A percentile compares a stretch with the other conserved stretches of the same genome.
phyloP scores from a whole-genome alignment of 371 early-diverging fungal species.

The Rhizopus sp. region DNA sequence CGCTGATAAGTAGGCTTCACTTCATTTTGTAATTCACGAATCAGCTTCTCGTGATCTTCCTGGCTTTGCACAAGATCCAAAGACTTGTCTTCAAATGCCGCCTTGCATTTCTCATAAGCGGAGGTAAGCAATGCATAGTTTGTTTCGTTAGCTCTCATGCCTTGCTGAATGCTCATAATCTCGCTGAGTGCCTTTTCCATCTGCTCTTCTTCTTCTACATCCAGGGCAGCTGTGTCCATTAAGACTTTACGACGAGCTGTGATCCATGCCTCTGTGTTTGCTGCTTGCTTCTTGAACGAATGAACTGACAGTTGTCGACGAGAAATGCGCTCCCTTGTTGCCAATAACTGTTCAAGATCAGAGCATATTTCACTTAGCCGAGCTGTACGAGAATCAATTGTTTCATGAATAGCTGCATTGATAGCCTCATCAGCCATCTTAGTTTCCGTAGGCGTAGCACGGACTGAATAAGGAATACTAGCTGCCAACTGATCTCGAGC shows the following conservation, averaged over 20 bases:
- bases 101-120: conserved; percentile 29
- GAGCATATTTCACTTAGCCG: conserved; percentile 33
- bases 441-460: conserved; percentile 20
- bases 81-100: conserved; percentile 22
- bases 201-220: conserved; percentile 1
- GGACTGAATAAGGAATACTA: conserved; percentile 38
- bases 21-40: conserved; percentile 7
- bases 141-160: conserved; percentile 30
- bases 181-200: conserved; percentile 24
- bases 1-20: conserved; percentile 23
- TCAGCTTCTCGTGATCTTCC: conserved; percentile 7
- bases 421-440: conserved; percentile 39
- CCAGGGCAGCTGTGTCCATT: conserved; percentile 1
- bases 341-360: conserved; percentile 32
- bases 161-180: conserved; percentile 31
- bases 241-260: conserved; percentile 14
- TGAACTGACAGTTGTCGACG: conserved; percentile 35
- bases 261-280: conserved; percentile 38
- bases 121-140: conserved; percentile 17
- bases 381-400: conserved; percentile 27
- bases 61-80: conserved; percentile 15
- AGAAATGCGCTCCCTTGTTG: conserved; percentile 43
- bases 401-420: conserved; percentile 40
- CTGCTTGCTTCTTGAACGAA: conserved; percentile 33
- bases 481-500: conserved; percentile 24